These are phyloP conservation scores for Cystobasidium tubakii DNA, from an alignment of 768 basidiomycete genomes.

Conservation along the genomic window DNA sequence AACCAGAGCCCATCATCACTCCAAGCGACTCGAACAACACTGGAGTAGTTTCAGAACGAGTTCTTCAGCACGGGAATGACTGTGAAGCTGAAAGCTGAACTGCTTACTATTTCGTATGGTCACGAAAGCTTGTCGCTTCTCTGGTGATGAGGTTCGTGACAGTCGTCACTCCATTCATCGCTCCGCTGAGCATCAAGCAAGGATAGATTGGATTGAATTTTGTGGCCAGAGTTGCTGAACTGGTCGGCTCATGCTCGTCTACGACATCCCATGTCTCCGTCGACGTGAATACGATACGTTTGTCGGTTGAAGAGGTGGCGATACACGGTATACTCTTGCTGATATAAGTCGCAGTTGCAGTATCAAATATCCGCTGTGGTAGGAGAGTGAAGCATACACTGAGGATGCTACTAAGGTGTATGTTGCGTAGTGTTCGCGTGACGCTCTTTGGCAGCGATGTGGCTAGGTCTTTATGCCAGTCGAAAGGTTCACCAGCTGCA, in stretches of 20 bases:
- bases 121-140: conserved; percentile 35
- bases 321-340: conserved; percentile 50
- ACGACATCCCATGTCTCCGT: conserved; percentile 39
- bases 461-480: conserved; percentile 6
- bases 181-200: conserved; percentile 40
- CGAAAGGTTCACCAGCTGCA: background rate
- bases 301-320: conserved; percentile 46
- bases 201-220: conserved; percentile 34
- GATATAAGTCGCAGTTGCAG: conserved; percentile 52
- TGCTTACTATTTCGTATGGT: conserved; percentile 42
- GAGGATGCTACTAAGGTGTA: conserved; percentile 59
- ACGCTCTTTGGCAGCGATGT: background rate
- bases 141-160: conserved; percentile 44
- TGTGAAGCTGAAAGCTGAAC: background rate
- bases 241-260: conserved; percentile 39
- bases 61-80: background rate
- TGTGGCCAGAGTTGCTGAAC: conserved; percentile 43
- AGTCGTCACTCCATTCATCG: conserved; percentile 43
- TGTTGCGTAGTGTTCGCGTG: conserved; percentile 14
- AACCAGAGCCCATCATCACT: conserved; percentile 41
- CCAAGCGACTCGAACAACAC: conserved; percentile 42
- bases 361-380: background rate
- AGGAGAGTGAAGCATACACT: background rate
- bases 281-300: conserved; percentile 44
- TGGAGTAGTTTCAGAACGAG: background rate